Evolutionary conservation across 192 early-diverging fungal genomes (phyloP).

Genomic region (Allomyces macrogynus): DNA sequence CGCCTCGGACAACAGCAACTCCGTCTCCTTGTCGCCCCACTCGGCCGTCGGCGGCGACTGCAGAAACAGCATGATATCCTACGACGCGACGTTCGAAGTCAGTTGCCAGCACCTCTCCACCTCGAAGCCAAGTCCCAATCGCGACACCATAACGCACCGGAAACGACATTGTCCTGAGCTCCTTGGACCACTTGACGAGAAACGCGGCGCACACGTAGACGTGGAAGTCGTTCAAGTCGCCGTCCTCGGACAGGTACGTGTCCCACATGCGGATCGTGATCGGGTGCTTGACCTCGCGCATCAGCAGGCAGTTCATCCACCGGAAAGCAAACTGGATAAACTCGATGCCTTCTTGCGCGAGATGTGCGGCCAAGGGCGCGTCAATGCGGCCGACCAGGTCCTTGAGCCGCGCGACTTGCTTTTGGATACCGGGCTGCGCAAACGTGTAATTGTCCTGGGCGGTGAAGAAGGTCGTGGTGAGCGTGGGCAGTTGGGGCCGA

Average conservation of each 20-base stretch:
- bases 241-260: slow-evolving; percentile 44
- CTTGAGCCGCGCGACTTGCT: slow-evolving; percentile 69
- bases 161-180: slow-evolving; percentile 76
- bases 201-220: slow-evolving; percentile 97
- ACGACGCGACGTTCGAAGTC: slow-evolving; percentile 2
- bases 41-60: slow-evolving; percentile 66
- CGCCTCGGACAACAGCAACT: slow-evolving; percentile 82
- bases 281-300: slow-evolving; percentile 77
- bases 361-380: slow-evolving; percentile 56
- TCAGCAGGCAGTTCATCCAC: slow-evolving; percentile 98
- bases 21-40: slow-evolving; percentile 83
- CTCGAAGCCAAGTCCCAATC: too few relatives aligned
- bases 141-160: slow-evolving; percentile 22
- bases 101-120: too few relatives aligned
- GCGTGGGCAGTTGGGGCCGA: not conserved
- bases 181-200: slow-evolving; percentile 80
- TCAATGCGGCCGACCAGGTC: slow-evolving; percentile 87
- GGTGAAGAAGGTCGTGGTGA: not conserved
- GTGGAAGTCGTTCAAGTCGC: slow-evolving; percentile 78
- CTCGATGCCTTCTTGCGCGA: slow-evolving; percentile 73
- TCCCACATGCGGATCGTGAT: slow-evolving; percentile 98
- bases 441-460: slow-evolving; percentile 85
- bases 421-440: slow-evolving; percentile 87
- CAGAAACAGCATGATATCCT: slow-evolving; percentile 81
- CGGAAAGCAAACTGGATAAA: slow-evolving; percentile 98